These are phyloP conservation scores for Fonsecaea pedrosoi DNA, from an alignment of 2,329 filamentous ascomycete species.

Conservation along the genomic window DNA sequence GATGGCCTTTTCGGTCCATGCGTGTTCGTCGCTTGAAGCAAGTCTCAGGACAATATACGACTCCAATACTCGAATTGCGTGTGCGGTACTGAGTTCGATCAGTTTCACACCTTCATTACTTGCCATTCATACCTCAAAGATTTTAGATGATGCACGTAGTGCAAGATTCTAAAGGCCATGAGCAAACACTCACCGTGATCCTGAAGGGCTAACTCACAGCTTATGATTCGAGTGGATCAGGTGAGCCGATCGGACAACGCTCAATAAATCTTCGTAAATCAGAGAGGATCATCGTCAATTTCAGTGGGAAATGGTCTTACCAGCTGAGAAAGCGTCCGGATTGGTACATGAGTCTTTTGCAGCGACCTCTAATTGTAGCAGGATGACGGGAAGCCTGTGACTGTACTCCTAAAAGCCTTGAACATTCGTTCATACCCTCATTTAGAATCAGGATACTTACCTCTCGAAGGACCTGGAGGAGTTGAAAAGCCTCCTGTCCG, in stretches of 20 bases:
- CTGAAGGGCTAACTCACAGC: slow-evolving; percentile 47
- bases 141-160: slow-evolving; percentile 71
- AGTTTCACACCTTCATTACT: slow-evolving; percentile 44
- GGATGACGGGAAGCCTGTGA: slow-evolving; percentile 68
- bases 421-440: neutral
- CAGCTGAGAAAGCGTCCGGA: slow-evolving; percentile 51
- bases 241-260: slow-evolving; percentile 65
- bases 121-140: slow-evolving; percentile 58
- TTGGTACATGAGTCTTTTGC: slow-evolving; percentile 46
- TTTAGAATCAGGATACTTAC: slow-evolving; percentile 35
- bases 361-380: slow-evolving; percentile 73
- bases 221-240: slow-evolving; percentile 70
- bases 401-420: slow-evolving; percentile 58
- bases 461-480: slow-evolving; percentile 19
- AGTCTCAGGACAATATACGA: slow-evolving; percentile 68
- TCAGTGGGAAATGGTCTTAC: slow-evolving; percentile 35
- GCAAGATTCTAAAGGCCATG: slow-evolving; percentile 57
- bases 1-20: slow-evolving; percentile 73
- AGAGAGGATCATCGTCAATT: slow-evolving; percentile 31
- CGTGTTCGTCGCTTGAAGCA: slow-evolving; percentile 55
- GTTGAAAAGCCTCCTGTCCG: slow-evolving; percentile 8
- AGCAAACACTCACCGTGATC: neutral
- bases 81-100: slow-evolving; percentile 42
- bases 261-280: slow-evolving; percentile 59
- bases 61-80: slow-evolving; percentile 62